These are phyloP conservation scores for Arthroderma sp. DNA, from an alignment of 2,329 filamentous ascomycete genomes.

Conservation along the genomic window DNA sequence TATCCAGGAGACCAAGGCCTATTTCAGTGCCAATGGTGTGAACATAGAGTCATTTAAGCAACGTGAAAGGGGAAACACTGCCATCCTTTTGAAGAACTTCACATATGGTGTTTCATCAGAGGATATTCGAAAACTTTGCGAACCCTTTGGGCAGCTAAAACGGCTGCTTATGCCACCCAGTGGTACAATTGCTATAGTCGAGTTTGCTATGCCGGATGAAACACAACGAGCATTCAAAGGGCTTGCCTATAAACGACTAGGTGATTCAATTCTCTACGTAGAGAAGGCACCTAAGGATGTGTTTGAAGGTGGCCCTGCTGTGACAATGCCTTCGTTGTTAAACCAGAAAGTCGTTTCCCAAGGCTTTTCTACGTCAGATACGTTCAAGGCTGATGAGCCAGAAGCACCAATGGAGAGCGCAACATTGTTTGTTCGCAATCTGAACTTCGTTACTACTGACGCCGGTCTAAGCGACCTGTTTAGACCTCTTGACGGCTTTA, in stretches of 20 bases:
- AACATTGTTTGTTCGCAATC: constrained; percentile 87
- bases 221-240: constrained; percentile 73
- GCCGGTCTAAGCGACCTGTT: constrained; percentile 66
- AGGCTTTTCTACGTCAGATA: constrained; percentile 33
- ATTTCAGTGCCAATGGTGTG: constrained; percentile 76
- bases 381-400: constrained; percentile 28
- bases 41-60: constrained; percentile 86
- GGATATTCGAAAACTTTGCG: constrained; percentile 69
- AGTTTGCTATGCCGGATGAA: constrained; percentile 67
- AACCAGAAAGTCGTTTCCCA: constrained; percentile 27
- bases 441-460: constrained; percentile 82
- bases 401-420: constrained; percentile 45
- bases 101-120: constrained; percentile 68
- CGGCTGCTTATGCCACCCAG: constrained; percentile 83
- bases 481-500: constrained; percentile 70
- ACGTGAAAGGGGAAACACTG: constrained; percentile 68
- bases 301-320: constrained; percentile 40
- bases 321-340: constrained; percentile 21
- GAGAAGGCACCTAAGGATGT: constrained; percentile 85
- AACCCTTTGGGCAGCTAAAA: constrained; percentile 70
- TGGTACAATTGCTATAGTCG: constrained; percentile 85
- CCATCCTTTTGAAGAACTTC: constrained; percentile 91
- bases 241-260: constrained; percentile 79
- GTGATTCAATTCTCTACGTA: constrained; percentile 80
- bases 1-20: constrained; percentile 91